Base-by-base conservation (phyloP, 768 basidiomycete species). In the Pleurotus salmoneostramineus region DNA sequence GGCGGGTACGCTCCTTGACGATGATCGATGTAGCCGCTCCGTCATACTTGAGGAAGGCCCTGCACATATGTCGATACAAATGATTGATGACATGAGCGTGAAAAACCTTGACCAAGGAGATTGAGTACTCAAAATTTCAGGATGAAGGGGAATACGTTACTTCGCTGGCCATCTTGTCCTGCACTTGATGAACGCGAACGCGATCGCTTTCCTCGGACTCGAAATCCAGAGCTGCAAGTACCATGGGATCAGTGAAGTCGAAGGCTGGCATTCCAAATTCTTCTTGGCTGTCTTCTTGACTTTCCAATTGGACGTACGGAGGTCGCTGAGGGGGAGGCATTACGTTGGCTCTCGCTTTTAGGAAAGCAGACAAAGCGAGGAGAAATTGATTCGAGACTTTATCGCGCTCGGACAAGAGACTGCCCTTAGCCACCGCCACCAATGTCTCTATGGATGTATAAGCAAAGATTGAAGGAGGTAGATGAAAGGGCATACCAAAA, bases 211-310 rank as follows among this genome's bases (percentile, higher is more conserved):
- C 57, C n/a, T 66, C 40, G 5, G 63, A 57, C 4, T 64, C 71
- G 7, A 70, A 74, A 14, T 76, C 81, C 5, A 89, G 74, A 5
- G 84, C 75, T 32, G 82, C 84, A 14, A 80, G 64, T 1, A 89
- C 66, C 12, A 75, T 78, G 17, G 84, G 85, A 63, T 91, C 88
- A 54, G 88, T 83, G 48, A 87, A 71, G 59, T 83, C 80, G 42
- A 87, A 65, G 45, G 74, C 72, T 21, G 67, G 55, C 27, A 61
- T 61, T 12, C 79, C 83, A 61, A 84, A 93, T 54, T 88, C 84
- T 57, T 93, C 90, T 65, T 95, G 91, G 61, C 88, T 92, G 60
- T 93, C 91, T 31, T 42, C n/a, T 64, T 83, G 82, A 45, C 78
- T 79, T 37, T 81, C 81, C 14, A 66, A 67, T 6, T 62, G 60